Evolutionary conservation across 208 protist species (phyloP), one percentile per base, ranked within the genome.

Genomic region (Acanthamoeba triangularis): DNA sequence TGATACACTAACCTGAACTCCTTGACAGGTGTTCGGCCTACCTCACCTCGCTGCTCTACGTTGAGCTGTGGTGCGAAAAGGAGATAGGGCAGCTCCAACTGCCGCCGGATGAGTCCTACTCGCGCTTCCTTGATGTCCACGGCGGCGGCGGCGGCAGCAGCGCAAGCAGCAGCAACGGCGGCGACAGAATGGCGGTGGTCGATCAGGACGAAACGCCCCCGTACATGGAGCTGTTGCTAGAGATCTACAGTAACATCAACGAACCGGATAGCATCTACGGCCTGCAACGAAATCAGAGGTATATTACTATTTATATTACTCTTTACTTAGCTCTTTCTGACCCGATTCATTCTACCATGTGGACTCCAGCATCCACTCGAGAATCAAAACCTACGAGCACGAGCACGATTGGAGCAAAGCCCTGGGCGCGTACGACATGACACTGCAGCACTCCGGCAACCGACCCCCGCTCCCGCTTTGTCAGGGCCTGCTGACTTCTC

Each of bases 181-280:
- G 37, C 37, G 33, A 72, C 85, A n/a, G 47, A n/a, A n/a, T 63
- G 52, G 11, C 25, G 7, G n/a, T 63, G 18, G 52, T 37, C 25
- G 78, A 28, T 2, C 78, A 49, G 47, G 25, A 92, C 0, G 93
- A 93, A 30, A 37, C 37, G 37, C 85, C 69, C n/a, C 23, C 37
- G 4, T 93, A 96, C 44, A 49, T 56, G 41, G 33, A 93, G 59
- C 90, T 96, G 20, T 47, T 96, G 25, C 85, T 96, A 3, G 94
- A 93, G n/a, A 91, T 93, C 69, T 96, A 93, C 30, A 93, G 94
- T 41, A 96, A 93, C 41, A 96, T 96, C 52, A 96, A 96, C 80
- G 94, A 96, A 11, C 94, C 94, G 5, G 94, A 96, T n/a, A 54
- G 82, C 30, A 96, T 96, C 16, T 96, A 96, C 84, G 94, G 94